Conservation (phyloP, 2,329 filamentous ascomycete genomes). For the Clonostachys rosea region DNA sequence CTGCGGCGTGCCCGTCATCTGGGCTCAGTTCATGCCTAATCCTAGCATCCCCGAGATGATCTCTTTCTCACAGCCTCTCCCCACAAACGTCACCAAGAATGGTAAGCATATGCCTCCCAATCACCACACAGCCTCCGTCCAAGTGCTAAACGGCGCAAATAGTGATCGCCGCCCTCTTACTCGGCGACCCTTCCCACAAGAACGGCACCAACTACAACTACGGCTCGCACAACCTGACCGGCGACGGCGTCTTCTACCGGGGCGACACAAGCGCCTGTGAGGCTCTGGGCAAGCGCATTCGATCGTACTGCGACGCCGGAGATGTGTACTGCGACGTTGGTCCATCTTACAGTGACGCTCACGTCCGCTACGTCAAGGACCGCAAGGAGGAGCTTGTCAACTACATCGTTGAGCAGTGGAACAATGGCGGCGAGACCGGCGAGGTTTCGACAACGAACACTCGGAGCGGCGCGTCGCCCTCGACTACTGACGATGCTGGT, state of each 20-base stretch:
- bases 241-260: slow-evolving; percentile 11
- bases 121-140: neutral
- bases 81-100: slow-evolving; percentile 8
- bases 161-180: slow-evolving; percentile 14
- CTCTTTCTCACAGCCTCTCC: slow-evolving; percentile 3
- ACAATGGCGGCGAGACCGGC: slow-evolving; percentile 5
- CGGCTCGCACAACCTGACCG: slow-evolving; percentile 7
- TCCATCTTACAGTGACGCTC: slow-evolving; percentile 3
- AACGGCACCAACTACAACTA: slow-evolving; percentile 7
- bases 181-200: slow-evolving; percentile 13
- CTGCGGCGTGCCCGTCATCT: slow-evolving; percentile 9
- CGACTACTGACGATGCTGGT: too few species aligned
- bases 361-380: slow-evolving; percentile 12
- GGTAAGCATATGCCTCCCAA: slow-evolving; percentile 1
- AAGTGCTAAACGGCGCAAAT: neutral
- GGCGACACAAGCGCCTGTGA: slow-evolving; percentile 8
- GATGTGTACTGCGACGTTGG: slow-evolving; percentile 16
- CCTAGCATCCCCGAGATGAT: slow-evolving; percentile 1
- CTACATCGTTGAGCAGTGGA: slow-evolving; percentile 8
- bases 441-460: too few species aligned
- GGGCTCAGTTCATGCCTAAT: neutral
- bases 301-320: slow-evolving; percentile 13
- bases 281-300: slow-evolving; percentile 11
- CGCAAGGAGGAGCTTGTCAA: slow-evolving; percentile 10
- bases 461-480: too few species aligned